Base-by-base conservation (phyloP, 768 basidiomycete species). In the Boletellus emodensis region DNA sequence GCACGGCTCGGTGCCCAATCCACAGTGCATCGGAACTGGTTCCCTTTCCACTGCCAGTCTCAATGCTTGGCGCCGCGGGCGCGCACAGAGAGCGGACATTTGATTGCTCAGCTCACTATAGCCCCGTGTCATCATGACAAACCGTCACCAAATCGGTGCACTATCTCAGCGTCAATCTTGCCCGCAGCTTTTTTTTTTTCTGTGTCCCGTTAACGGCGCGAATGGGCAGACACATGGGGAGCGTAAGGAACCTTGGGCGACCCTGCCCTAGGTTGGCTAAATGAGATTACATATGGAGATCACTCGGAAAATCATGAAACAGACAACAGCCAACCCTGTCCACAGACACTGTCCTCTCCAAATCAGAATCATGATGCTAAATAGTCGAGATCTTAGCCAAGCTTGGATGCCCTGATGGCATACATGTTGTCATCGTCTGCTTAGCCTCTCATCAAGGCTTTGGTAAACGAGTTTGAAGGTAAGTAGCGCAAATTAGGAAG, bases 151-250 rank as follows among this genome's bases (percentile, higher is more conserved):
- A 46, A 41, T 14, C 8, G 46, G 32, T 18, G 7, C 28, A 13
- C 17, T 15, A 60, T 63, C 61, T 48, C 48, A 46, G 55, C 45
- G 51, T 52, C 49, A 55, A 52, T 64, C 58, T 54, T 18, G 42
- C 42, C 36, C n/a, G 46, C 41, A 50, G 43, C 36, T 12, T 7
- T 26, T 26, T 4, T 43, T 39, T 26, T 4, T 43, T 39, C 36
- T 8, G 40, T 11, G 12, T 34, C 46, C 44, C 47, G 40, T 47
- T 46, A 41, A 35, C 34, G 46, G 40, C 47, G 35, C 40, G 40
- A 33, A 39, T 14, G 17, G 17, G 22, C 32, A 30, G 24, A 14
- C 52, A 59, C 48, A 48, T 28, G 24, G 22, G 48, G n/a, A 13
- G 34, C 10, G 10, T 41, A 17, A 32, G 26, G 42, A 35, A 36